These are phyloP conservation scores for Lablab purpureus DNA, from an alignment of 306 rosid species.

Conservation along the genomic window DNA sequence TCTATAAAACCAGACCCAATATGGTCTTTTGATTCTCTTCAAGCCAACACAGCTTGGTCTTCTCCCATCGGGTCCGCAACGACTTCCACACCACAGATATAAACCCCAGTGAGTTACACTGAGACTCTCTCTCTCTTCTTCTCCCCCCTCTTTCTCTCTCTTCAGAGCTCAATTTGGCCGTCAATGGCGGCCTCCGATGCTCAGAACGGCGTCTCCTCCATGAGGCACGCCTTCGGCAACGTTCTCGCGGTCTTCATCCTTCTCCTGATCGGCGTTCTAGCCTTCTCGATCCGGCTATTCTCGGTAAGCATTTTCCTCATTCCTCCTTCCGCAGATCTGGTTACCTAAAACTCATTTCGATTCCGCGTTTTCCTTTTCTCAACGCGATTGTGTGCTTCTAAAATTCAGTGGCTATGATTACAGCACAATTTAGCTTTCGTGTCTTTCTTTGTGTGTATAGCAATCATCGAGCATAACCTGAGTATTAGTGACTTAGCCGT, in stretches of 20 bases:
- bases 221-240: conserved; percentile 86
- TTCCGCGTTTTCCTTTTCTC: conserved; percentile 18
- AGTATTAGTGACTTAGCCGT: not conserved
- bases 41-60: conserved; percentile 11
- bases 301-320: conserved; percentile 76
- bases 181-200: conserved; percentile 91
- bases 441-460: not conserved
- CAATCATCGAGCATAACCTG: not conserved
- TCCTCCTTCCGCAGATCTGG: conserved; percentile 57
- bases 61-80: conserved; percentile 20
- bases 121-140: conserved; percentile 4
- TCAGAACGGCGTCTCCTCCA: conserved; percentile 52
- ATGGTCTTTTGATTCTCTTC: not conserved
- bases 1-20: not conserved
- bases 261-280: conserved; percentile 94
- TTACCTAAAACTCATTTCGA: not conserved
- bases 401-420: conserved; percentile 16
- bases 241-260: conserved; percentile 89
- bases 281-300: conserved; percentile 98
- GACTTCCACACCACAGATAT: conserved; percentile 43
- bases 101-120: conserved; percentile 42
- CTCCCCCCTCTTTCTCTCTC: conserved; percentile 27
- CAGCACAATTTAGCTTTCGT: conserved; percentile 24
- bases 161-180: conserved; percentile 64
- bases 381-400: conserved; percentile 18